phyloP scores from a whole-genome alignment of 192 early-diverging fungal genomes.

The Backusella psychrophila region DNA sequence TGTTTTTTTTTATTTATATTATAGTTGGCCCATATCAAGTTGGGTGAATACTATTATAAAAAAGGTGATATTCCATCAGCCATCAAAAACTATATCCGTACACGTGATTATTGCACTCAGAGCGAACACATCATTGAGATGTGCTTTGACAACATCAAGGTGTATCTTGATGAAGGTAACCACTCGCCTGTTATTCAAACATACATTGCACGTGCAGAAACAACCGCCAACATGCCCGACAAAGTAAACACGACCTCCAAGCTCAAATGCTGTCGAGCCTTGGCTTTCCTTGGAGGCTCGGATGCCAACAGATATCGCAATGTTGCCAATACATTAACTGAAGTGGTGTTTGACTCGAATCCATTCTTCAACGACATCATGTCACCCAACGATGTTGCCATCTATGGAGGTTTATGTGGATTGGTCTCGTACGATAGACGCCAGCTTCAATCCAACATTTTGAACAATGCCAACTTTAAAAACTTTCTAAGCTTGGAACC shows the following conservation, averaged over 20 bases:
- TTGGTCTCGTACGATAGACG: conserved; percentile 72
- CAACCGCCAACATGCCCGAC: conserved; percentile 60
- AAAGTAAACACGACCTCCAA: conserved; percentile 57
- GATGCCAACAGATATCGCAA: conserved; percentile 57
- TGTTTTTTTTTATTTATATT: neutral
- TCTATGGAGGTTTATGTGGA: conserved; percentile 77
- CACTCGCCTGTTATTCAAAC: conserved; percentile 60
- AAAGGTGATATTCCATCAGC: conserved; percentile 69
- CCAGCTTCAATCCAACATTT: conserved; percentile 67
- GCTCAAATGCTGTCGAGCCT: conserved; percentile 61
- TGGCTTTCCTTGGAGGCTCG: conserved; percentile 55
- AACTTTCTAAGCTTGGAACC: conserved; percentile 85
- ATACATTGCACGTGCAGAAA: conserved; percentile 71
- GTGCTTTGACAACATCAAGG: conserved; percentile 79
- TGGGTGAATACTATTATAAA: conserved; percentile 75
- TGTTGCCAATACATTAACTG: conserved; percentile 63
- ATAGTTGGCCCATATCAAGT: conserved; percentile 78
- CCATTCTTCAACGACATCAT: conserved; percentile 46
- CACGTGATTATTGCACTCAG: conserved; percentile 78
- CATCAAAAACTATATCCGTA: conserved; percentile 63
- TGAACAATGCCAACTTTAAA: conserved; percentile 73
- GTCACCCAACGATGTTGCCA: conserved; percentile 78
- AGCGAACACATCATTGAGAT: conserved; percentile 77
- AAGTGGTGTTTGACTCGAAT: conserved; percentile 52
- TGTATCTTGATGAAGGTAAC: conserved; percentile 66